Evolutionary conservation across 1,139 yeast genomes (phyloP), one percentile per base, ranked within the genome.

Genomic region (Magnusiomyces paraingens): DNA sequence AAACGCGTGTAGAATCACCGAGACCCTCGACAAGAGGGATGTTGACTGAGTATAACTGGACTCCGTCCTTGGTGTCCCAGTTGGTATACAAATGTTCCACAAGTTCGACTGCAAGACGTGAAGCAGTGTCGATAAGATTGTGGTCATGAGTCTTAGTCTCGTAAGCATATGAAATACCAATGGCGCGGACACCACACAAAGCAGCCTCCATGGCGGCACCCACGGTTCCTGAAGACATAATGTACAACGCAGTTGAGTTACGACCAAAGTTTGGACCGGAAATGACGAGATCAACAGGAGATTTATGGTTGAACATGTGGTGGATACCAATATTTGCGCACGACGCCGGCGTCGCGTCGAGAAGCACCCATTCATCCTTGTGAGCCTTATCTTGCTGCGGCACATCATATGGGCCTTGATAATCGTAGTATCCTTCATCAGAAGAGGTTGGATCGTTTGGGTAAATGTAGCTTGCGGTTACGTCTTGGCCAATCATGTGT

Each of bases 191-290:
- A 0, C 90, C 91, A 57, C 88, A 84, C 47, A 93, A 80, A 1
- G 86, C 88, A 0, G 93, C 95, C 70, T 93, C 99, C 90, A 91
- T 82, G 0, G 97, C 95, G 1, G 96, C 98, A 26, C 99, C 99
- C 29, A 93, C 86, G 1, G 99, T 93, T n/a, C 99, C 99, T 62
- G 94, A 84, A 11, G 96, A 83, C 64, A 93, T 79, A 55, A 90
- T 86, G 68, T 90, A 93, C 48, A 93, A 79, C n/a, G 94, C 89
- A 41, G 93, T 81, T 1, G 96, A 83, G 69, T 93, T 93, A 65
- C 95, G 81, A 29, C 99, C 99, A 62, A 86, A 93, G 68, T 93
- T 93, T 8, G 99, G 99, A 0, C 99, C 99, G 54, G 95, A 86
- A 18, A 93, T 70, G 2, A 93, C 96, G 59, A 93, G 73, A 70